phyloP scores from a whole-genome alignment of 2,329 filamentous ascomycete species.

The Neofusicoccum parvum region DNA sequence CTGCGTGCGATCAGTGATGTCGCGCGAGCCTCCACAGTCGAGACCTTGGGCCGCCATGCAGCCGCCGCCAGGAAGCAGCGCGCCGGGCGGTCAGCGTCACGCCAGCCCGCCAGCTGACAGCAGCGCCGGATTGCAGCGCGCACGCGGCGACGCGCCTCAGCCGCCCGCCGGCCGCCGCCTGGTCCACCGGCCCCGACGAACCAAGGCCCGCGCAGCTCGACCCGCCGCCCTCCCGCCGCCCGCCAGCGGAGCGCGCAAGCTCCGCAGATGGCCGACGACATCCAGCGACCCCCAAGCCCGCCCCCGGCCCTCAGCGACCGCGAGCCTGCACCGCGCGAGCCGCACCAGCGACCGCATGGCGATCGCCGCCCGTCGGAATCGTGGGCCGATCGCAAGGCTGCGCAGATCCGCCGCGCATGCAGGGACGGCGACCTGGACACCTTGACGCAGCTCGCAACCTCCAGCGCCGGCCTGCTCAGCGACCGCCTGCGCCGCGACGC shows the following conservation, averaged over 20 bases:
- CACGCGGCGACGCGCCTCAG: background rate
- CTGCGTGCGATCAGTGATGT: background rate
- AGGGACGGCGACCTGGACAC: conserved; percentile 40
- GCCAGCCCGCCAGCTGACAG: background rate
- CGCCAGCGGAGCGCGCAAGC: conserved; percentile 10
- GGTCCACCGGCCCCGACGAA: background rate
- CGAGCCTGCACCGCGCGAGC: background rate
- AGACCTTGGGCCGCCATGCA: conserved; percentile 13
- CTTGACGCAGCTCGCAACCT: conserved; percentile 47
- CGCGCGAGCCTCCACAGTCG: conserved; percentile 7
- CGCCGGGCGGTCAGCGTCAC: background rate
- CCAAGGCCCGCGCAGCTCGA: background rate
- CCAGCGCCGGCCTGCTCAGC: conserved; percentile 48
- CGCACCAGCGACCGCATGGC: background rate
- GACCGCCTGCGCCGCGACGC: conserved; percentile 67
- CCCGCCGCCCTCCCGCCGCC: conserved; percentile 8
- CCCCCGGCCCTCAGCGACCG: background rate
- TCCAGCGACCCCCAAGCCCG: background rate
- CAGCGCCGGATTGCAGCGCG: background rate
- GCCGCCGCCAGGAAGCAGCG: background rate
- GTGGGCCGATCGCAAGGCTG: conserved; percentile 30
- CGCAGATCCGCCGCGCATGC: conserved; percentile 46
- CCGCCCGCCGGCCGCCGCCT: background rate
- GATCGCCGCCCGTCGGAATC: conserved; percentile 20
- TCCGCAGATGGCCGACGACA: conserved; percentile 19